Base-by-base conservation (phyloP, 1,284 basidiomycete genomes). In the Sporisorium scitamineum region DNA sequence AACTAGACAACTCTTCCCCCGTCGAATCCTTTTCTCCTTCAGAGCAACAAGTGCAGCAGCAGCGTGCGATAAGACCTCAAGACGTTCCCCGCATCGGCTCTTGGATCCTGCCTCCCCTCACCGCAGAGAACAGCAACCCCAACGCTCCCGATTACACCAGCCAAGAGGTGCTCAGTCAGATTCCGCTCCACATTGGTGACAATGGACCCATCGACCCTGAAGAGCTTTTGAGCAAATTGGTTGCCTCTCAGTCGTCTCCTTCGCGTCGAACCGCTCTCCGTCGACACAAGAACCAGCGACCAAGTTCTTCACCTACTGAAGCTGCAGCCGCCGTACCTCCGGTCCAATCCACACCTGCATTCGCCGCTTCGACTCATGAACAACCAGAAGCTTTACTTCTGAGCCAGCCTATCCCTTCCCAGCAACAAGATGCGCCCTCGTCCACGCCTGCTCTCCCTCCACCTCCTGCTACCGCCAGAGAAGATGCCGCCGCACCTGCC, bases 1-100 rank as follows among this genome's bases (percentile, higher is more conserved):
- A 50, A 22, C 14, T 37, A 11, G 56, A 26, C 8, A 7, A 51
- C 10, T 61, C 57, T 26, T 70, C 68, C 6, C 73, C 73, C 10
- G 73, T 76, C n/a, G 69, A 76, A 27, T 63, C 59, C 0, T 75
- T 75, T 26, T 66, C 67, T 1, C 67, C 72, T 2, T 27, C 65
- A 8, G 48, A 48, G 1, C 16, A 14, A 29, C 4, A 5, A 60
- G 16, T 5, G 9, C 26, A 61, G 42, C 26, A 26, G 26, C 60
- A 45, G 7, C 42, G 18, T 3, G 3, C 50, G 9, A 32, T 59
- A 41, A 51, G 50, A 8, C 56, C 59, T 6, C 26, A 70, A 18
- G 71, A 74, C 26, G 47, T 75, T 7, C 67, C 72, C 3, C 53
- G 72, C 20, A 48, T 75, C 4, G 72, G 72, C 2, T 42, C 47